A percentile compares a stretch with the other conserved stretches of the same genome.
Conservation (phyloP, 2,329 filamentous ascomycete species). For the Fusarium brachygibbosum region DNA sequence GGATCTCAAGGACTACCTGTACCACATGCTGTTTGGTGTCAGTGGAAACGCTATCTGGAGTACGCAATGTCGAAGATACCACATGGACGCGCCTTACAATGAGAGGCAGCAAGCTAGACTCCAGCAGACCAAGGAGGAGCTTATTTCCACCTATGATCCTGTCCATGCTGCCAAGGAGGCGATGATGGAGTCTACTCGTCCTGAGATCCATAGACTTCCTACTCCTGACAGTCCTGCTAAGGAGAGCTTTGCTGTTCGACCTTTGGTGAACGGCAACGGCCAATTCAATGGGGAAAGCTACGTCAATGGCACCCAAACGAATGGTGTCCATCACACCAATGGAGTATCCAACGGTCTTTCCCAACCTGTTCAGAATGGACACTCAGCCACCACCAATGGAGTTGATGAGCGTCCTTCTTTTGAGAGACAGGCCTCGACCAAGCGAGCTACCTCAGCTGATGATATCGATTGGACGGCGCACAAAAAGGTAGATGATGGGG, state of each 20-base stretch:
- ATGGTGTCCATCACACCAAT: neutral
- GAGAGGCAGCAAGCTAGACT: neutral
- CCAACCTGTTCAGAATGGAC: neutral
- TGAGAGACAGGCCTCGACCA: neutral
- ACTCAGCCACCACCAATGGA: neutral
- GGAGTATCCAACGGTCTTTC: neutral
- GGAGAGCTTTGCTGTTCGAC: neutral
- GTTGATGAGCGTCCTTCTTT: neutral
- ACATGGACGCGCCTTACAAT: neutral
- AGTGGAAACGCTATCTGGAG: slow-evolving; percentile 1
- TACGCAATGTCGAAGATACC: neutral
- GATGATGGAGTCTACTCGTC: neutral
- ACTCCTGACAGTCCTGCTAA: neutral
- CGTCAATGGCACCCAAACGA: neutral
- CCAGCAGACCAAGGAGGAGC: neutral
- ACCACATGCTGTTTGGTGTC: slow-evolving; percentile 2
- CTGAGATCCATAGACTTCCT: neutral
- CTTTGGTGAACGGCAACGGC: neutral
- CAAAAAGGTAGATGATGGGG: neutral
- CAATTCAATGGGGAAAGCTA: neutral
- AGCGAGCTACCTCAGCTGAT: neutral
- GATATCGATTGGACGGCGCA: neutral
- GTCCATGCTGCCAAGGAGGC: neutral
- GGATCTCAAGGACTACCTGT: neutral
- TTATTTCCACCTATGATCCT: neutral